These are phyloP conservation scores for Coemansia sp. DNA, from an alignment of 192 early-diverging fungal species.

Conservation along the genomic window DNA sequence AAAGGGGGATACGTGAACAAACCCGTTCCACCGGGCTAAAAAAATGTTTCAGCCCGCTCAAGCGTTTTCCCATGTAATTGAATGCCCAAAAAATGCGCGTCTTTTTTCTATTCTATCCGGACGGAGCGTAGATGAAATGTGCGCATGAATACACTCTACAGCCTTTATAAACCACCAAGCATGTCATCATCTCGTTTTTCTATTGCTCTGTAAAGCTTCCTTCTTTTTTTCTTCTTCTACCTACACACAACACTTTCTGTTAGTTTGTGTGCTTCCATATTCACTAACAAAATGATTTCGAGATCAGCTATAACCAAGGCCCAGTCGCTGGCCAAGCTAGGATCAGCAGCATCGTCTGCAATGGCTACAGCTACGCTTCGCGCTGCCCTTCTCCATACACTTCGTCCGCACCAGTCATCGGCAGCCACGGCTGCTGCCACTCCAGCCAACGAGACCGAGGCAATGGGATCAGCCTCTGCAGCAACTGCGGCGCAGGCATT, in stretches of 20 bases:
- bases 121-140: constrained; percentile 10
- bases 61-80: constrained; percentile 6
- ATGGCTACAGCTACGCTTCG: constrained; percentile 23
- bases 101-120: constrained; percentile 1
- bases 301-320: constrained; percentile 42
- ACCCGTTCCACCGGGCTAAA: constrained; percentile 11
- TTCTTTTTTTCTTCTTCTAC: constrained; percentile 1
- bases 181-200: too few relatives aligned
- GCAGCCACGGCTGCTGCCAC: constrained; percentile 26
- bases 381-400: constrained; percentile 47
- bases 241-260: not conserved
- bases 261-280: not conserved
- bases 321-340: constrained; percentile 24
- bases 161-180: not conserved
- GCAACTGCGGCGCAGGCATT: constrained; percentile 27
- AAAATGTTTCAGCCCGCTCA: constrained; percentile 7
- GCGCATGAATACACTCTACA: not conserved
- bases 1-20: not conserved
- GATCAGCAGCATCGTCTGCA: constrained; percentile 13
- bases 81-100: constrained; percentile 4
- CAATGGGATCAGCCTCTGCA: constrained; percentile 1
- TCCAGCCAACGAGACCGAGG: not conserved
- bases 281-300: constrained; percentile 27
- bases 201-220: not conserved
- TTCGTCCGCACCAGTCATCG: constrained; percentile 43